Conservation (phyloP, 2,329 filamentous ascomycete genomes). For the Scedosporium aurantiacum region DNA sequence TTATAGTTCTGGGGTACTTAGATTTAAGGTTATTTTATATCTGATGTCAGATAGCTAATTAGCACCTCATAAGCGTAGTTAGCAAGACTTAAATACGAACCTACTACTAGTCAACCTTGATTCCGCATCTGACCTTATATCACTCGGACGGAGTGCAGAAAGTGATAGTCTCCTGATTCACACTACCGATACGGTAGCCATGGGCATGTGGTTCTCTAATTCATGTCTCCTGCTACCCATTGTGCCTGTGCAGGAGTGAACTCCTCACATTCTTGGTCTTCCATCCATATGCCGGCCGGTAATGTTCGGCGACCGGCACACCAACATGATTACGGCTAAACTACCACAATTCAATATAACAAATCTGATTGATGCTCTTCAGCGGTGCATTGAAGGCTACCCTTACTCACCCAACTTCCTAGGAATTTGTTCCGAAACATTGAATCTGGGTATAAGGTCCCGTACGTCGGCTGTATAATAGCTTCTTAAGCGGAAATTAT, state of each 20-base stretch:
- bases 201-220: too few species aligned
- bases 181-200: too few species aligned
- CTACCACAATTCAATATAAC: neutral
- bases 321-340: neutral
- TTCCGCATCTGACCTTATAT: too few species aligned
- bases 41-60: too few species aligned
- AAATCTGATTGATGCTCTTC: neutral
- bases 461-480: neutral
- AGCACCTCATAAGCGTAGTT: too few species aligned
- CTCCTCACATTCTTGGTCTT: neutral
- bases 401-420: neutral
- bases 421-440: neutral
- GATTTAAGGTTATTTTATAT: too few species aligned
- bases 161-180: too few species aligned
- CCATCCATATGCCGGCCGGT: neutral
- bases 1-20: too few species aligned
- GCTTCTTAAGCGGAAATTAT: neutral
- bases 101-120: too few species aligned
- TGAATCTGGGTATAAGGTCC: neutral
- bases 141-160: too few species aligned
- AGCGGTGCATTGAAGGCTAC: neutral
- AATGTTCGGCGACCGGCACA: neutral
- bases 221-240: too few species aligned
- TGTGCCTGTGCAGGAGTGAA: neutral
- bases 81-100: too few species aligned